These are phyloP conservation scores for Asterella californica DNA, from an alignment of 225 moss, liverwort and hornwort species.

Conservation along the genomic window DNA sequence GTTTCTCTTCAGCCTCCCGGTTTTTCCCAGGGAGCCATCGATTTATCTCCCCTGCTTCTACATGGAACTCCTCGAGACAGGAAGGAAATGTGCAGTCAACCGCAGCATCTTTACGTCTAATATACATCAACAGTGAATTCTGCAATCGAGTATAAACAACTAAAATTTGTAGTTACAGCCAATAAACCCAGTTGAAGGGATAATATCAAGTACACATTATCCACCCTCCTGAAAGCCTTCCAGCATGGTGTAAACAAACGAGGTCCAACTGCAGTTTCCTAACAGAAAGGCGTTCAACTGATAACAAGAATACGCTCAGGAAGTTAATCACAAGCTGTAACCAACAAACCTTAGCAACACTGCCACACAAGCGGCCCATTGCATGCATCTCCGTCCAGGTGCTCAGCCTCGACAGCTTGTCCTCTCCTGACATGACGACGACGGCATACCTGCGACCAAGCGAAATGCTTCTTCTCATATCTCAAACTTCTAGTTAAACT, in stretches of 20 bases:
- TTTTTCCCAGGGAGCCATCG: conserved; percentile 93
- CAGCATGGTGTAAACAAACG: neutral
- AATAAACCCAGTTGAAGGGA: neutral
- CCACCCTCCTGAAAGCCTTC: neutral
- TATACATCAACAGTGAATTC: conserved; percentile 64
- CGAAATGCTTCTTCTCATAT: neutral
- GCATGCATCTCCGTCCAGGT: conserved; percentile 93
- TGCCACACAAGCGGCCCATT: conserved; percentile 79
- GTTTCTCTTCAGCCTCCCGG: conserved; percentile 43
- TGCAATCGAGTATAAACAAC: conserved; percentile 18
- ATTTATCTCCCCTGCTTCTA: conserved; percentile 70
- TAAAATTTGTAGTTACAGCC: neutral
- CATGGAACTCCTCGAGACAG: conserved; percentile 45
- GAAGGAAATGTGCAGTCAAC: conserved; percentile 43
- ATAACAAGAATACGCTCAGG: too few relatives aligned
- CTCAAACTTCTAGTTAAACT: too few relatives aligned
- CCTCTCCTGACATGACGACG: conserved; percentile 66
- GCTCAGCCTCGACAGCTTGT: conserved; percentile 52
- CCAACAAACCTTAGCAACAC: conserved; percentile 73
- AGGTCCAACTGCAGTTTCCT: neutral
- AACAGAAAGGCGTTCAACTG: neutral
- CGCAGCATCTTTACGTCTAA: conserved; percentile 42
- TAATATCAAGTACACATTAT: neutral
- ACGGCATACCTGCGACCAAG: conserved; percentile 64
- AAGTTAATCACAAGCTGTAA: neutral